phyloP scores from a whole-genome alignment of 2,329 filamentous ascomycete genomes.

The Penicillium frequentans region DNA sequence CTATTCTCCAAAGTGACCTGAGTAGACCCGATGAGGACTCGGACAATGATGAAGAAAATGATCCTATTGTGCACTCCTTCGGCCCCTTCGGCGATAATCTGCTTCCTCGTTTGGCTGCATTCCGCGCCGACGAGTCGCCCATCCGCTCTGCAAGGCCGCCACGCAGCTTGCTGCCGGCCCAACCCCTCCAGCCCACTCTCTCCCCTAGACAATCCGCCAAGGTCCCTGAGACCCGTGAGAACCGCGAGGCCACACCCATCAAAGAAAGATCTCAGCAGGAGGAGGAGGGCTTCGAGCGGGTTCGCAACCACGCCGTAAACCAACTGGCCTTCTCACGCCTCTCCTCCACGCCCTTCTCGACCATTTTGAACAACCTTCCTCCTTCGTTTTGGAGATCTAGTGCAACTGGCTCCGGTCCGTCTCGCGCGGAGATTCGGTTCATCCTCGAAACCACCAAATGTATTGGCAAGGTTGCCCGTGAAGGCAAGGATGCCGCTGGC shows the following conservation, averaged over 20 bases:
- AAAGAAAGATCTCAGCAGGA: slow-evolving; percentile 21
- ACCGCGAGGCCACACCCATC: slow-evolving; percentile 13
- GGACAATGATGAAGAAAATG: slow-evolving; percentile 89
- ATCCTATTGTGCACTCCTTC: slow-evolving; percentile 88
- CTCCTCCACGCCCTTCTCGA: slow-evolving; percentile 85
- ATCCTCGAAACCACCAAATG: slow-evolving; percentile 74
- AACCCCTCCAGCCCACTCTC: slow-evolving; percentile 36
- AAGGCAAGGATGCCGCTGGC: slow-evolving; percentile 94
- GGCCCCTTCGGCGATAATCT: slow-evolving; percentile 86
- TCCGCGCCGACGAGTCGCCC: slow-evolving; percentile 67
- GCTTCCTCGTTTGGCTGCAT: slow-evolving; percentile 76
- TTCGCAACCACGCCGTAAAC: slow-evolving; percentile 83
- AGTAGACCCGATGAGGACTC: slow-evolving; percentile 63
- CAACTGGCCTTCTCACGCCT: slow-evolving; percentile 93
- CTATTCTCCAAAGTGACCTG: slow-evolving; percentile 32
- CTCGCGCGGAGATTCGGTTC: slow-evolving; percentile 63
- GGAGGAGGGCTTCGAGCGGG: slow-evolving; percentile 33
- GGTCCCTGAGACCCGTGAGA: slow-evolving; percentile 19
- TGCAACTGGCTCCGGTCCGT: slow-evolving; percentile 48
- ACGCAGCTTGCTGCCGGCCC: slow-evolving; percentile 27
- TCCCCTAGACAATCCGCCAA: slow-evolving; percentile 30
- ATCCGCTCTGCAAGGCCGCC: slow-evolving; percentile 42
- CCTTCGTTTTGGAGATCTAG: slow-evolving; percentile 57
- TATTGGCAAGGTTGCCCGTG: slow-evolving; percentile 82
- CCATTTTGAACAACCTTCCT: slow-evolving; percentile 84